Evolutionary conservation across 2,329 filamentous ascomycete genomes (phyloP), one percentile per base, ranked within the genome.

Genomic region (Alternaria sp.): DNA sequence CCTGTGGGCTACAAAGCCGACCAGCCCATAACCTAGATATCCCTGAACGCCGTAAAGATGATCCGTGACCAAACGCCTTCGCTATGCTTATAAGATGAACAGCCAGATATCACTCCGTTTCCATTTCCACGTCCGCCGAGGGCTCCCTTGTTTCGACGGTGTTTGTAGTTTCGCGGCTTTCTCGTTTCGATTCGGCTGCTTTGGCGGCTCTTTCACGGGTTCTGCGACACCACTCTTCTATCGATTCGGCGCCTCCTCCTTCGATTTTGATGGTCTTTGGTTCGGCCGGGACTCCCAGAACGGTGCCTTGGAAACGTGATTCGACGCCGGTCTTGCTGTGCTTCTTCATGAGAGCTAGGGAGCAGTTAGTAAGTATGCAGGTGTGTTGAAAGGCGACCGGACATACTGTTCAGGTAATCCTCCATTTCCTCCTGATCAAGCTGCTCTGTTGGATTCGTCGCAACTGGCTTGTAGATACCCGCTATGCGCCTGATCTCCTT

Each of bases 321-420:
- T 97, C 94, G 74, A 96, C 93, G 66, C 92, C 92, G 1, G 91
- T 92, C 72, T 96, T 96, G 82, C 90, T 94, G 79, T 97, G 92
- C 76, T 96, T 97, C 82, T 94, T 96, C 81, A 97, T 97, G 45
- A 98, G 83, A 5, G 89, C 91, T 92, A 68, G 15, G 54, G 25
- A 18, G 25, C 28, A 25, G 64, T 72, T 58, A 73, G 64, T 37
- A 51, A 75, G 57, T 73, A 56, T 25, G 14, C 8, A 20, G 12
- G 6, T 9, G 44, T 15, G 18, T n/a, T 18, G 14, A 44, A 9
- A 18, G 6, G 18, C 1, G 26, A n/a, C 6, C 21, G 2, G 14
- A 67, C 78, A 58, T 72, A 81, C 80, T 79, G 20, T 79, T 83
- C 55, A 85, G 64, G 63, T 84, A 85, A 63, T 85, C 84, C 68